Evolutionary conservation across 352 stramenopile species (phyloP).

Genomic region (Globisporangium irregulare): DNA sequence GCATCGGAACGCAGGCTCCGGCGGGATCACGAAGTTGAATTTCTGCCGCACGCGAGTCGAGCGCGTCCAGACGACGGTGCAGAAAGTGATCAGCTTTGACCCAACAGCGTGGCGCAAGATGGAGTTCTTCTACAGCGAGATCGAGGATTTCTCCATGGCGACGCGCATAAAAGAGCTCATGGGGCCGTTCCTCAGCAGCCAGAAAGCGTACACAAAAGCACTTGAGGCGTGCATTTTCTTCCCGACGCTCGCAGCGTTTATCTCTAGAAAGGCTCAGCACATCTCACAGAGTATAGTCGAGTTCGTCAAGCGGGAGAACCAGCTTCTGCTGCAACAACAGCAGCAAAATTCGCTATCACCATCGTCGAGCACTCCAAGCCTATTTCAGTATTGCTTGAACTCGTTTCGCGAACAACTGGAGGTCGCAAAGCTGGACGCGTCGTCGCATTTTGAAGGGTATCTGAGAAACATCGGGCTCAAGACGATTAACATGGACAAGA

Average conservation of each 20-base stretch:
- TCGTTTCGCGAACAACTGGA: constrained; percentile 4
- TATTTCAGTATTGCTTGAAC: not conserved
- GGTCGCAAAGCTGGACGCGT: not conserved
- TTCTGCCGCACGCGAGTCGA: constrained; percentile 17
- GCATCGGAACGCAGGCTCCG: constrained; percentile 11
- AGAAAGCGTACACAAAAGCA: constrained; percentile 11
- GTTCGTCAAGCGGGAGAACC: constrained; percentile 5
- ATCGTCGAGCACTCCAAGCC: not conserved
- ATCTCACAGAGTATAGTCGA: constrained; percentile 11
- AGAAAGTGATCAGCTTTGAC: constrained; percentile 17
- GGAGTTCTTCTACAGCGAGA: constrained; percentile 16
- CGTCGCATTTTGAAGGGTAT: constrained; percentile 14
- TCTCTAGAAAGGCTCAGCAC: constrained; percentile 14
- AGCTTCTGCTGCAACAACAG: not conserved
- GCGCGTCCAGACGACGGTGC: constrained; percentile 9
- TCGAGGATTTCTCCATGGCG: constrained; percentile 10
- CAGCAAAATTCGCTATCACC: not conserved
- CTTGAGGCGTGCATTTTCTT: constrained; percentile 19
- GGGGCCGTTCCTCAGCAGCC: constrained; percentile 5
- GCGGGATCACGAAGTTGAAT: constrained; percentile 15
- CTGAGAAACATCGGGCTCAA: constrained; percentile 18
- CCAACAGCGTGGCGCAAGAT: constrained; percentile 10
- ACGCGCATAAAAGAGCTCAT: constrained; percentile 15
- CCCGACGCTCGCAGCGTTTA: constrained; percentile 7
- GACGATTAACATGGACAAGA: constrained; percentile 19